Base-by-base conservation (phyloP, 345 rosid genomes). In the Clarkia xantiana region DNA sequence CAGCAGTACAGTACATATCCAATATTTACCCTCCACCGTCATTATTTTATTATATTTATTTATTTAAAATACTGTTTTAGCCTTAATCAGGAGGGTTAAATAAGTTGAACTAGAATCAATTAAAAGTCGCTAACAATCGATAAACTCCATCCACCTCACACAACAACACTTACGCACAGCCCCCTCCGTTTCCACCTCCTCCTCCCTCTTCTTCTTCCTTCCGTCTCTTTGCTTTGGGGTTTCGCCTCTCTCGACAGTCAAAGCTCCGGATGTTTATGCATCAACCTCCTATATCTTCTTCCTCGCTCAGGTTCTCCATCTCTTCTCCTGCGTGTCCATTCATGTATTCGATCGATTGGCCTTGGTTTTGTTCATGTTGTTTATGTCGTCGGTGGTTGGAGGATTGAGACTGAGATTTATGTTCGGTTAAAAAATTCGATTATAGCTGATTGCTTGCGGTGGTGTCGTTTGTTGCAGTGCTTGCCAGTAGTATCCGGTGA, bases 221-320 rank as follows among this genome's bases (percentile, higher is more conserved):
- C 44, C 49, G 18, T 20, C 34, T 44, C 58, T 52, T 50, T 44
- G 58, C 67, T 62, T 64, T 51, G 63, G 73, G 76, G 75, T 66
- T 72, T 74, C 68, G 66, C 63, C 23, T 55, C 49, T 56, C 16
- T 40, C 16, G 18, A 48, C 53, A 67, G 57, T 56, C 45, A 17
- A 42, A 49, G 41, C 63, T 60, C 51, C 66, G 62, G 75, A 70
- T 66, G 83, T 66, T 57, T 60, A 58, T 54, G 67, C 63, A 10
- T 51, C 49, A 18, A 25, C 50, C 38, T 59, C 18, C 17, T 64
- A 51, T 52, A 44, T 44, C 40, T 34, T 17, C 51, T 56, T 18
- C 63, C 39, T 62, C 55, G 53, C 54, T 58, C 72, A 67, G 77
- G 74, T 64, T 6, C 15, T 11, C 9, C 47, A 58, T 44, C 25